Percentiles rank a stretch among this genome's conserved stretches.
Conservation (phyloP, 2,329 filamentous ascomycete species). For the Colletotrichum sp. region DNA sequence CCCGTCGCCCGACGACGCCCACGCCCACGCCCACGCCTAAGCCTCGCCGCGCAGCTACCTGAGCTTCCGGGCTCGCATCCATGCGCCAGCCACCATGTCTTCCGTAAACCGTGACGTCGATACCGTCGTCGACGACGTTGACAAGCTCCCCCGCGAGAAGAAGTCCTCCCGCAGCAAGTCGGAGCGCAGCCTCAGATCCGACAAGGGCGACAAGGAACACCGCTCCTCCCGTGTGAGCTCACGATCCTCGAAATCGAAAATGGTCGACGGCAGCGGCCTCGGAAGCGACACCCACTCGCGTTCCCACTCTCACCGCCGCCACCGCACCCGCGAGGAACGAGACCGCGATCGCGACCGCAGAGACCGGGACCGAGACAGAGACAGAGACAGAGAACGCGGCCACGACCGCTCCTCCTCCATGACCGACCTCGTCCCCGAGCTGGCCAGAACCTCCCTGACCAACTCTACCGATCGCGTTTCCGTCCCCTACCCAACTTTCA, state of each 20-base stretch:
- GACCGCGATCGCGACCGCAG: slow-evolving; percentile 28
- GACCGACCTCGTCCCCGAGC: slow-evolving; percentile 56
- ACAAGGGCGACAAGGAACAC: slow-evolving; percentile 27
- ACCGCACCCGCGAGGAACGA: slow-evolving; percentile 24
- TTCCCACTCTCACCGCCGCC: slow-evolving; percentile 21
- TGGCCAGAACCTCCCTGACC: slow-evolving; percentile 38
- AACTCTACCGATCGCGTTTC: slow-evolving; percentile 50
- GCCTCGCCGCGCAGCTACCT: not conserved
- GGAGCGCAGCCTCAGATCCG: slow-evolving; percentile 21
- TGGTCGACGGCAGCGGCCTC: slow-evolving; percentile 21
- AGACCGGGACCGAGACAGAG: slow-evolving; percentile 3
- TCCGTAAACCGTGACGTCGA: slow-evolving; percentile 48
- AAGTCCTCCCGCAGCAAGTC: slow-evolving; percentile 17
- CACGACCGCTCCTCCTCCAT: slow-evolving; percentile 41
- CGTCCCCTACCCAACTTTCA: slow-evolving; percentile 81
- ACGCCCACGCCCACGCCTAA: not conserved
- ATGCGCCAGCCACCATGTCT: slow-evolving; percentile 37
- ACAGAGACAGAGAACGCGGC: slow-evolving; percentile 32
- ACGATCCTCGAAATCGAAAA: slow-evolving; percentile 21
- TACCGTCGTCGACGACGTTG: slow-evolving; percentile 32
- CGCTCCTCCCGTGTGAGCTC: slow-evolving; percentile 23
- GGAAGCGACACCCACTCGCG: not conserved
- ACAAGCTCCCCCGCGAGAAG: slow-evolving; percentile 38
- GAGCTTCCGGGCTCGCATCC: slow-evolving; percentile 16
- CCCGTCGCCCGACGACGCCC: not conserved